Evolutionary conservation across 1,139 yeast genomes (phyloP).

Genomic region (Lodderomyces elongisporus): DNA sequence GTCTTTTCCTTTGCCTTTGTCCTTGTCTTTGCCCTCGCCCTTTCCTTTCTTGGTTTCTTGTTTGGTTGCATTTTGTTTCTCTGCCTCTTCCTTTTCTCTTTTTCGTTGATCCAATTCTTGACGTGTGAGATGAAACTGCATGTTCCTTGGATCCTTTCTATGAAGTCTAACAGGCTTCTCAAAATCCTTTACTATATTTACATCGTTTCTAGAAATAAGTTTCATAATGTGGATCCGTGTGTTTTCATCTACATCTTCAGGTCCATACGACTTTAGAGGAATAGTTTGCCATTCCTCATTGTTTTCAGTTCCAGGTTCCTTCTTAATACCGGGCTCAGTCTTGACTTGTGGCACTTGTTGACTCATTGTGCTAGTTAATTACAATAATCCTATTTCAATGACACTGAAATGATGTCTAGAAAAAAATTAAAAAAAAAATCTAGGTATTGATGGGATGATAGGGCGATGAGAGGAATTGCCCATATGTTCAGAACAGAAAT

Average conservation of each 20-base stretch:
- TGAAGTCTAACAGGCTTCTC: slow-evolving; percentile 81
- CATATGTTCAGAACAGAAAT: too few relatives aligned
- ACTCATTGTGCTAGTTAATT: too few relatives aligned
- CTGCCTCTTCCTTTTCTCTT: slow-evolving; percentile 39
- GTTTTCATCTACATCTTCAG: slow-evolving; percentile 61
- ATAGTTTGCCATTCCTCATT: slow-evolving; percentile 50
- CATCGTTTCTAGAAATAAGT: slow-evolving; percentile 67
- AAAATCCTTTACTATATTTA: slow-evolving; percentile 69
- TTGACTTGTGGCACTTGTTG: slow-evolving; percentile 24
- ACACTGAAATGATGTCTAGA: too few relatives aligned
- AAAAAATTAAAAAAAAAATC: too few relatives aligned
- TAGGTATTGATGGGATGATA: too few relatives aligned
- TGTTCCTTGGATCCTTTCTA: slow-evolving; percentile 85
- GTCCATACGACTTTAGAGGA: slow-evolving; percentile 67
- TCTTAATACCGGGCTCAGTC: slow-evolving; percentile 23
- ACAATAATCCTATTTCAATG: too few relatives aligned
- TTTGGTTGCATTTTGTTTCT: slow-evolving; percentile 22
- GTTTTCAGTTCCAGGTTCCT: slow-evolving; percentile 12
- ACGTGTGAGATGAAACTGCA: slow-evolving; percentile 75
- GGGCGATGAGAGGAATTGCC: too few relatives aligned
- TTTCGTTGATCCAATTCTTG: slow-evolving; percentile 56
- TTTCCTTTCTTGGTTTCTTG: slow-evolving; percentile 14
- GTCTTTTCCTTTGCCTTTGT: slow-evolving; percentile 20
- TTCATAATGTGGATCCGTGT: slow-evolving; percentile 76
- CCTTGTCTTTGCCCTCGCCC: slow-evolving; percentile 31